These are phyloP conservation scores for Starmera pachycereana DNA, from an alignment of 805 yeast species.

Conservation along the genomic window DNA sequence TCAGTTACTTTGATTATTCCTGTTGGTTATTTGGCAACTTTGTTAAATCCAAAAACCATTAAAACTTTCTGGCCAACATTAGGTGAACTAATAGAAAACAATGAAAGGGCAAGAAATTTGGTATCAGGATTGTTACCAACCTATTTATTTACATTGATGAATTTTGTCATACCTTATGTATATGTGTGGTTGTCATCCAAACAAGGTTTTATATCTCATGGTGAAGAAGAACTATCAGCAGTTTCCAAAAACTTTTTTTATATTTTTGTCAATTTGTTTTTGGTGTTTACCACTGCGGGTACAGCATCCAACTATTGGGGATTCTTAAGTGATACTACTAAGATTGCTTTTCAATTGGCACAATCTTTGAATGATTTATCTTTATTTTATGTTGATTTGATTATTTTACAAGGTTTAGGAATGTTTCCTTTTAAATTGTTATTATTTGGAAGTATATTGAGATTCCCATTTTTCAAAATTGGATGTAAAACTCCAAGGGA, in stretches of 20 bases:
- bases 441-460: slow-evolving; percentile 65
- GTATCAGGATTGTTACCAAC: slow-evolving; percentile 90
- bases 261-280: slow-evolving; percentile 84
- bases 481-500: slow-evolving; percentile 79
- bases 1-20: slow-evolving; percentile 74
- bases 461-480: slow-evolving; percentile 57
- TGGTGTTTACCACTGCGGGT: slow-evolving; percentile 91
- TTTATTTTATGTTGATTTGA: slow-evolving; percentile 81
- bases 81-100: slow-evolving; percentile 53
- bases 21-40: slow-evolving; percentile 74
- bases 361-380: slow-evolving; percentile 71
- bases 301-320: slow-evolving; percentile 79
- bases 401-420: slow-evolving; percentile 74
- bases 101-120: slow-evolving; percentile 64
- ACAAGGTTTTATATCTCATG: slow-evolving; percentile 86
- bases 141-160: slow-evolving; percentile 77
- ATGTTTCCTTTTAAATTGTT: slow-evolving; percentile 85
- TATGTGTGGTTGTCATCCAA: slow-evolving; percentile 73
- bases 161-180: slow-evolving; percentile 73
- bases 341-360: slow-evolving; percentile 80
- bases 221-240: slow-evolving; percentile 85
- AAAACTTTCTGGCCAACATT: slow-evolving; percentile 73
- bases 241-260: slow-evolving; percentile 92
- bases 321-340: slow-evolving; percentile 77
- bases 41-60: slow-evolving; percentile 71